Evolutionary conservation across 179 eudicot genomes (phyloP), one percentile per base, ranked within the genome.

Genomic region (Silene vulgaris): DNA sequence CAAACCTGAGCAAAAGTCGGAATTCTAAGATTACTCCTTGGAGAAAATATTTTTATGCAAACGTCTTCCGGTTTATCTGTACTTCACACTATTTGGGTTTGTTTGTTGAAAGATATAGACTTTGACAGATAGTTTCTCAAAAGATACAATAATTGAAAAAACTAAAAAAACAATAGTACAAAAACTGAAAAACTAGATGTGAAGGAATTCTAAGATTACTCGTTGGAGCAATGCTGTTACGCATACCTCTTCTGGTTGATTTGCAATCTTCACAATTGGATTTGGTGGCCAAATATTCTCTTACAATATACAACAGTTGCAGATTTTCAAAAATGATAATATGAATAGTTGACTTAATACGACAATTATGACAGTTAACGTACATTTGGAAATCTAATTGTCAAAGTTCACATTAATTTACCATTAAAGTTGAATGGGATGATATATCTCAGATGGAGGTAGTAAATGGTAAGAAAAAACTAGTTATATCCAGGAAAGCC

Each of bases 401-500:
- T 50, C 57, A 50, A 50, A 50, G n/a, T 50, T 13, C 57, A 50
- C 57, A 50, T 50, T 13, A 50, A 14, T 50, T 50, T 11, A 13
- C 57, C 57, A 14, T 50, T 37, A 37, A 37, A 37, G 45, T 37
- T 8, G 45, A 37, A 37, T 6, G 45, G n/a, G n/a, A 14, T 50
- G 52, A 48, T 50, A 50, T 50, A 50, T 13, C 45, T 37, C n/a
- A 3, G 57, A 12, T 14, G 5, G 16, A 50, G 14, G n/a, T 50
- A 50, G 57, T 50, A 59, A 28, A 74, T 37, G n/a, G 65, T 37
- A 80, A 68, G 50, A 64, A 43, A 56, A 77, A 69, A 8, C 48
- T 26, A 54, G 19, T 67, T 17, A 3, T 56, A n/a, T 57, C 78
- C 67, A 78, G 26, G 43, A 69, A 67, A 83, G 64, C 57, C 95